Percentiles rank a stretch among this genome's conserved stretches.
Conservation (phyloP, 1,284 basidiomycete species). For the Rhodotorula sp. region DNA sequence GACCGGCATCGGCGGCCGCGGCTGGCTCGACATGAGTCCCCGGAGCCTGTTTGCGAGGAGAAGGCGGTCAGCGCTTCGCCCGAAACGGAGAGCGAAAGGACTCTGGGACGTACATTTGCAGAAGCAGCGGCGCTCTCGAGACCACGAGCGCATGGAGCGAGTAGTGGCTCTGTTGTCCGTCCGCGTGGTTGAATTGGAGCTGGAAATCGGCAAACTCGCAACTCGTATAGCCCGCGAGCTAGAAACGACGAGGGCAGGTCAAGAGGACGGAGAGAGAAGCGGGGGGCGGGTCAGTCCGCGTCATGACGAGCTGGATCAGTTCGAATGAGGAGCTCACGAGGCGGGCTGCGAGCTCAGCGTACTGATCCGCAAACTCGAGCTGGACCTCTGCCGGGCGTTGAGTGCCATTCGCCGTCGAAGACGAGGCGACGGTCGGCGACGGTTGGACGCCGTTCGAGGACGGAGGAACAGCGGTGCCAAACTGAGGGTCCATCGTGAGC, state of each 20-base stretch:
- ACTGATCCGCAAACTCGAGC: background rate
- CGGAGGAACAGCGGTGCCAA: background rate
- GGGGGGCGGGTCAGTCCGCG: background rate
- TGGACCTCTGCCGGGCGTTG: background rate
- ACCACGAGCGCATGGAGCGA: conserved; percentile 24
- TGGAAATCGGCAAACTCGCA: conserved; percentile 14
- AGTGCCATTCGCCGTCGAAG: background rate
- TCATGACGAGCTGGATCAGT: too few species aligned
- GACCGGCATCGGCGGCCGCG: conserved; percentile 2
- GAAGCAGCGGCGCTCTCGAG: conserved; percentile 21
- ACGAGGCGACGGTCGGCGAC: background rate
- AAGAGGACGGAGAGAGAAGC: background rate
- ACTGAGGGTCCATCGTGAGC: background rate
- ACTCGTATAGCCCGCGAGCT: conserved; percentile 14
- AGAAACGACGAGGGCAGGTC: background rate
- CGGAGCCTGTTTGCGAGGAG: background rate
- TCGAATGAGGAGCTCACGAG: background rate
- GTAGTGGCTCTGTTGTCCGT: background rate
- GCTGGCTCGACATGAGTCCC: background rate
- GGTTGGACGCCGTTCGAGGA: background rate
- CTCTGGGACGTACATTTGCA: background rate
- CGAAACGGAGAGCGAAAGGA: too few species aligned
- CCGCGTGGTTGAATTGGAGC: conserved; percentile 11
- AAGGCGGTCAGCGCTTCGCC: background rate
- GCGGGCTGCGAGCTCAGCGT: conserved; percentile 3